A percentile compares a stretch with the other conserved stretches of the same genome.
These are phyloP conservation scores for Buxus sempervirens DNA, from an alignment of 164 flowering plant species.

Conservation along the genomic window DNA sequence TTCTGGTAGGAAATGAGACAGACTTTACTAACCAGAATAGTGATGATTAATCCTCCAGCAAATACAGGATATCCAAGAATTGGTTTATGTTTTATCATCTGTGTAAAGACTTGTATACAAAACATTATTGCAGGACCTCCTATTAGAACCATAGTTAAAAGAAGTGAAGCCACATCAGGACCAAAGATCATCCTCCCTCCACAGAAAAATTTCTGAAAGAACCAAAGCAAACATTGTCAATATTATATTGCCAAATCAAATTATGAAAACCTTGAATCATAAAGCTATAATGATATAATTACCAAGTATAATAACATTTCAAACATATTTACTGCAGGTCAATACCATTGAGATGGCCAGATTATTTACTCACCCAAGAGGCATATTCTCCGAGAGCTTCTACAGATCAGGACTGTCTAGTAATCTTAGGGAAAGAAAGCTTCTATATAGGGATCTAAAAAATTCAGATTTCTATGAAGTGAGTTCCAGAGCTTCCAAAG, in stretches of 20 bases:
- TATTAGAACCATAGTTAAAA: constrained; percentile 57
- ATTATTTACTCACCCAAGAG: not conserved
- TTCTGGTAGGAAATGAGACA: not conserved
- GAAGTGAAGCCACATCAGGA: constrained; percentile 77
- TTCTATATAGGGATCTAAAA: not conserved
- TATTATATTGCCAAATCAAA: not conserved
- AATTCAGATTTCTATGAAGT: not conserved
- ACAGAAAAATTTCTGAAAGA: constrained; percentile 72
- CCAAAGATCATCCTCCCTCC: constrained; percentile 89
- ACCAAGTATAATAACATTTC: not conserved
- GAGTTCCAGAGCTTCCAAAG: not conserved
- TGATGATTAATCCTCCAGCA: constrained; percentile 38
- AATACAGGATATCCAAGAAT: constrained; percentile 38
- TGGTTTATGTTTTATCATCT: constrained; percentile 18
- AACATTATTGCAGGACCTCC: constrained; percentile 74
- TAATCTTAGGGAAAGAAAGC: too few relatives aligned
- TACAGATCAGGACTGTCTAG: too few relatives aligned
- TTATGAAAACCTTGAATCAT: not conserved
- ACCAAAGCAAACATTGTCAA: constrained; percentile 2
- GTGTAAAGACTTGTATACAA: constrained; percentile 38
- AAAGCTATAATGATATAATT: not conserved
- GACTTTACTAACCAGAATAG: constrained; percentile 51
- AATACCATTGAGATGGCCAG: not conserved
- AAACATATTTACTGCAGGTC: not conserved
- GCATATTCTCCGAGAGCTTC: not conserved